Base-by-base conservation (phyloP, 192 early-diverging fungal species). In the Nowakowskiella sp. region DNA sequence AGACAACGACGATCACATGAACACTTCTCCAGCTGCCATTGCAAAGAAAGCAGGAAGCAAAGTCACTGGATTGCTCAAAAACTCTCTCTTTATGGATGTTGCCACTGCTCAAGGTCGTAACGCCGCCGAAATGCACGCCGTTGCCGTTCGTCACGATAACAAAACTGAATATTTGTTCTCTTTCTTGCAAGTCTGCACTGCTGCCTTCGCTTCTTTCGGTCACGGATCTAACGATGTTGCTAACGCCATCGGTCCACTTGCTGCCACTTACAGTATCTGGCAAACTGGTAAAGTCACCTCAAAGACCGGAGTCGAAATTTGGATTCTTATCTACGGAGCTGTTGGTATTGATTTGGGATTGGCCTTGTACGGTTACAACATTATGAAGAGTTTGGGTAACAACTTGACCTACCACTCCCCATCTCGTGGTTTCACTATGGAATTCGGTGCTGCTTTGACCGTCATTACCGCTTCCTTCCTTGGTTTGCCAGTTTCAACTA, bases 161-260 rank as follows among this genome's bases (percentile, higher is more conserved):
- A 68, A 84, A 29, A 85, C 83, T 26, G 89, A 91, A 64, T 76
- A 82, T 53, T 72, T 91, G 25, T 91, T 84, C 76, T 88, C 87
- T 2, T 81, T 88, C 63, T 70, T 90, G 32, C 89, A 90, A 58
- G 71, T 89, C 53, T 64, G 85, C 49, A 90, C 89, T 3, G 84
- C 86, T 9, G 77, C 82, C 53, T 81, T 89, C 30, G 83, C 88
- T 24, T 89, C 87, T 53, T 90, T 90, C 65, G 76, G 85, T 13
- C 88, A 91, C 68, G 86, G 88, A 39, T 80, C 81, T 51, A 91
- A 91, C 72, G 87, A 91, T 67, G 85, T 90, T 22, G 78, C 87
- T 57, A 90, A 91, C 58, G 89, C 89, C 22, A 80, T 87, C 44
- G 87, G 89, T 43, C 88, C 89, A 16, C 58, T 90, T 26, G 66